Base-by-base conservation (phyloP, 2,329 filamentous ascomycete genomes). In the Epichloe baconii region DNA sequence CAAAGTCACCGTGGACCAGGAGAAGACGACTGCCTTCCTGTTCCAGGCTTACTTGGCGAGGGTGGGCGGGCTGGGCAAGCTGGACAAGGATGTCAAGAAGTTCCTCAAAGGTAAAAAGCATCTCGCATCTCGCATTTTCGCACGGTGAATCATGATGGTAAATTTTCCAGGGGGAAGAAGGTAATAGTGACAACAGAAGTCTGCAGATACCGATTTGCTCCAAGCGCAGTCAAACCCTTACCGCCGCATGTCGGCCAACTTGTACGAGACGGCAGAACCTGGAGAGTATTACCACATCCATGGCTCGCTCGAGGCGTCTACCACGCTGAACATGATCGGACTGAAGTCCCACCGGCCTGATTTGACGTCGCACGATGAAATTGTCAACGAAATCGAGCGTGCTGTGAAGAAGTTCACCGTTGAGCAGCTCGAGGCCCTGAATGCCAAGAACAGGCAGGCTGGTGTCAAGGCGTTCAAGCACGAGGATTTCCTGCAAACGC, bases 231-330 rank as follows among this genome's bases (percentile, higher is more conserved):
- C 84, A 2, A 79, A 81, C 54, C 70, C 79, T 6, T 88, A 88
- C 61, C 78, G 85, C 10, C 79, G 85, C 54, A 73, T 88, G 65
- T 85, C 84, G 11, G 84, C 84, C 14, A 86, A 86, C 54, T 67
- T 88, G 1, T 88, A 87, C 66, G 73, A 77, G 58, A 86, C 84
- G 8, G 82, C 79, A 61, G 74, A 72, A n/a, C 67, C 72, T 1
- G 78, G 76, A n/a, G 74, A 83, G 60, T 88, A 79, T 59, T 88
- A 85, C 61, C 85, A 88, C 59, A 83, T 88, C 26, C 85, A 88
- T 61, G 84, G 85, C 44, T 88, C 84, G 0, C 67, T 88, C 0
- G 83, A 88, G 57, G 84, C 85, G 3, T 81, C 78, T 10, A 82
- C 77, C 7, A 85, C 83, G 0, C 67, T 88, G 31, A 72, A 77